Evolutionary conservation across 495 filamentous ascomycete genomes (phyloP).

Genomic region (Neurospora sp.): DNA sequence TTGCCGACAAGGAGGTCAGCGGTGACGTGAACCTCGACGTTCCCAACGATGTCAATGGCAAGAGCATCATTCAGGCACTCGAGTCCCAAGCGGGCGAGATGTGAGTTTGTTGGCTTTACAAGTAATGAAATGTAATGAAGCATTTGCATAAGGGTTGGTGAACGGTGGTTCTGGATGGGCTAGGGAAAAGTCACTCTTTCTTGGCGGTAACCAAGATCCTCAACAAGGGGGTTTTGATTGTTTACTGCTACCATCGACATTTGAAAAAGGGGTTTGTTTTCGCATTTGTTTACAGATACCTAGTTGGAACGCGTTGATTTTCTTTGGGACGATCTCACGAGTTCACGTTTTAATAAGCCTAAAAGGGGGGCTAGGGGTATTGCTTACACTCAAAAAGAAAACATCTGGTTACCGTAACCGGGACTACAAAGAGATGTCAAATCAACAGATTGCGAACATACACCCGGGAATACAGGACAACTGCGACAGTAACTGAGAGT

Average conservation of each 20-base stretch:
- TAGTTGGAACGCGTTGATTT: not conserved
- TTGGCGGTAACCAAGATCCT: not conserved
- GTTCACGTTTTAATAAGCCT: not conserved
- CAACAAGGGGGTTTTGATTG: not conserved
- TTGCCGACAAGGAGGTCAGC: slow-evolving; percentile 21
- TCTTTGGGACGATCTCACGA: not conserved
- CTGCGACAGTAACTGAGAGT: not conserved
- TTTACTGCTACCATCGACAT: slow-evolving; percentile 4
- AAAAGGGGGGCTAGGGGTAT: not conserved
- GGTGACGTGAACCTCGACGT: slow-evolving; percentile 28
- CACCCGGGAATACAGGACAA: not conserved
- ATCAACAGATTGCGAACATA: not conserved
- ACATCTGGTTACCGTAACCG: not conserved
- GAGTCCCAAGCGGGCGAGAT: slow-evolving; percentile 37
- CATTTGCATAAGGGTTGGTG: not conserved
- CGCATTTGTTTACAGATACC: not conserved
- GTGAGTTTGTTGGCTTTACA: slow-evolving; percentile 33
- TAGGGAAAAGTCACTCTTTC: not conserved
- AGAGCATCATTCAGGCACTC: slow-evolving; percentile 30
- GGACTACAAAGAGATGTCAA: not conserved
- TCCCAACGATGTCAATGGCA: slow-evolving; percentile 4
- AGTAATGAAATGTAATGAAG: not conserved
- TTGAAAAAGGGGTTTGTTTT: not conserved
- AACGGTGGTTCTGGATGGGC: not conserved
- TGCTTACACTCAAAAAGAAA: not conserved